Evolutionary conservation across 192 early-diverging fungal genomes (phyloP).

Genomic region (Pilobolus umbonatus): DNA sequence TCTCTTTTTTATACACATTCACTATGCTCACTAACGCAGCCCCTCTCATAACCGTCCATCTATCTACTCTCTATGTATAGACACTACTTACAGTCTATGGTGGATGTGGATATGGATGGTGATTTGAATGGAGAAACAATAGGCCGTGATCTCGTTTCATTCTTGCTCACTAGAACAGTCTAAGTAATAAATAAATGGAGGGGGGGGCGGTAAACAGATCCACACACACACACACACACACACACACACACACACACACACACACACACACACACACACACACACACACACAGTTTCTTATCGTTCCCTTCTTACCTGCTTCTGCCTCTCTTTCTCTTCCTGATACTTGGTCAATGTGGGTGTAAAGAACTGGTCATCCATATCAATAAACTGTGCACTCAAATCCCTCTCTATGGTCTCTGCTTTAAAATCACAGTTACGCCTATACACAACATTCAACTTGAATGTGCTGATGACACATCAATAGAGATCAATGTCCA

Average conservation of each 20-base stretch:
- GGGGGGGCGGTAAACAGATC: too few relatives aligned
- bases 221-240: too few relatives aligned
- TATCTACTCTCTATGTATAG: neutral
- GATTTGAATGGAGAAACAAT: conserved; percentile 35
- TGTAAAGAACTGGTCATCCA: conserved; percentile 70
- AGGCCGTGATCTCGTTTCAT: too few relatives aligned
- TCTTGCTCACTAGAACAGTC: too few relatives aligned
- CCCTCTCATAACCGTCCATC: too few relatives aligned
- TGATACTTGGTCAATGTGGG: conserved; percentile 32
- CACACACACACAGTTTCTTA: too few relatives aligned
- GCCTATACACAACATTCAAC: conserved; percentile 64
- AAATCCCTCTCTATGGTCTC: conserved; percentile 50
- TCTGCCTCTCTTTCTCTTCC: neutral
- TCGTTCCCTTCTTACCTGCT: neutral
- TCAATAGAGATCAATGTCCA: neutral
- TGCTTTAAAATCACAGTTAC: conserved; percentile 63
- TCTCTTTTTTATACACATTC: too few relatives aligned
- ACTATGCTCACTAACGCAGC: too few relatives aligned
- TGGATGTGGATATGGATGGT: conserved; percentile 24
- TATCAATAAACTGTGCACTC: conserved; percentile 49
- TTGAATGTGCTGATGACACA: conserved; percentile 49
- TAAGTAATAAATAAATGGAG: too few relatives aligned
- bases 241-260: too few relatives aligned
- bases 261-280: too few relatives aligned
- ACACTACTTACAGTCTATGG: neutral